Conservation (phyloP, 1,284 basidiomycete genomes). For the Ustilago curta region DNA sequence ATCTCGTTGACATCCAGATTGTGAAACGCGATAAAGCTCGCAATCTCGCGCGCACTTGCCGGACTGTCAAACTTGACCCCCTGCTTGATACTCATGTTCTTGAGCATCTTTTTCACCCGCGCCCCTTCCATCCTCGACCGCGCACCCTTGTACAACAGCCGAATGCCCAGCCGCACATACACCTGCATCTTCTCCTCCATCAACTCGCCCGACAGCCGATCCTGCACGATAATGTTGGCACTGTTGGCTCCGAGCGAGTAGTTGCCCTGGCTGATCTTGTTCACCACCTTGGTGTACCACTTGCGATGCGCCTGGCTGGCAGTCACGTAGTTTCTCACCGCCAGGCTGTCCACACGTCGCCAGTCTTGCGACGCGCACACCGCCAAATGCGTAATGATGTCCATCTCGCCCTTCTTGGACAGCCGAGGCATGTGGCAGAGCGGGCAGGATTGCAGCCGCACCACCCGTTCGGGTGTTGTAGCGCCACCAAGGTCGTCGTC, state of each 20-base stretch:
- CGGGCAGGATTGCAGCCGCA: slow-evolving; percentile 93
- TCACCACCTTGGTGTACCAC: slow-evolving; percentile 90
- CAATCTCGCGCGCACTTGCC: slow-evolving; percentile 85
- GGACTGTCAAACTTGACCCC: slow-evolving; percentile 91
- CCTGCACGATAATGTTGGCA: slow-evolving; percentile 81
- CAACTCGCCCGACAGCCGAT: slow-evolving; percentile 84
- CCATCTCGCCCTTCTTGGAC: slow-evolving; percentile 86
- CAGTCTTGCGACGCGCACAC: slow-evolving; percentile 92
- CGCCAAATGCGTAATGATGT: slow-evolving; percentile 87
- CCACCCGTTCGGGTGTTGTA: slow-evolving; percentile 78
- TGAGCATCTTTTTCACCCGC: slow-evolving; percentile 82
- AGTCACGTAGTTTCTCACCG: slow-evolving; percentile 93
- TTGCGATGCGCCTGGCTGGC: slow-evolving; percentile 95
- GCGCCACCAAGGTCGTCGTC: slow-evolving; percentile 10
- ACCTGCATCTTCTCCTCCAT: slow-evolving; percentile 98
- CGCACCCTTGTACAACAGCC: slow-evolving; percentile 91
- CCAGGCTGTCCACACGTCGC: slow-evolving; percentile 78
- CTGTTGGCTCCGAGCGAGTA: slow-evolving; percentile 91
- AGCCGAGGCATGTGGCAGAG: slow-evolving; percentile 89
- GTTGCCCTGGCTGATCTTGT: slow-evolving; percentile 79
- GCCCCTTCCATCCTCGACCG: slow-evolving; percentile 89
- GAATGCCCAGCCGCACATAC: slow-evolving; percentile 91
- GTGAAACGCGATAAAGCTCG: slow-evolving; percentile 89
- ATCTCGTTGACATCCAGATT: slow-evolving; percentile 85
- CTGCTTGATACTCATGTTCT: slow-evolving; percentile 92